Conservation (phyloP, 495 filamentous ascomycete species). For the Xylaria intraflava region DNA sequence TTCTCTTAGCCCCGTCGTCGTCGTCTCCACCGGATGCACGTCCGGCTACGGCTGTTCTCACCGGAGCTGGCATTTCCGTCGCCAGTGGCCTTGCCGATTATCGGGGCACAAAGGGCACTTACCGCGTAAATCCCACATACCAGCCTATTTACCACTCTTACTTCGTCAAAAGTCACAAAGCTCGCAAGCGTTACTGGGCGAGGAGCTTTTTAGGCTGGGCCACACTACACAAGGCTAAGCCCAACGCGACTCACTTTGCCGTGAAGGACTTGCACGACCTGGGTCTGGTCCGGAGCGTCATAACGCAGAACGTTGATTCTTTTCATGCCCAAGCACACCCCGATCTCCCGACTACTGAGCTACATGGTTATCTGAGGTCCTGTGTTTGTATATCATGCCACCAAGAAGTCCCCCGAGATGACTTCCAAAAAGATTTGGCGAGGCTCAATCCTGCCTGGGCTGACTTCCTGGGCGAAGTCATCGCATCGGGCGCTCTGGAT, state of each 20-base stretch:
- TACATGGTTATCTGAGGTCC: conserved; percentile 83
- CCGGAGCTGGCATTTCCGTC: conserved; percentile 90
- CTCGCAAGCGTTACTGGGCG: conserved; percentile 93
- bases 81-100: conserved; percentile 92
- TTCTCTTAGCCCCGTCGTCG: conserved; percentile 47
- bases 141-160: conserved; percentile 91
- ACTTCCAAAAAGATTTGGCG: conserved; percentile 71
- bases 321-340: conserved; percentile 80
- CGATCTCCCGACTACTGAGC: conserved; percentile 64
- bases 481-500: conserved; percentile 65
- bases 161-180: conserved; percentile 74
- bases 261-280: conserved; percentile 61
- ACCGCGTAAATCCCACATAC: conserved; percentile 81
- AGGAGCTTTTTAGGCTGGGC: conserved; percentile 91
- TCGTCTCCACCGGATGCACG: conserved; percentile 40
- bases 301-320: conserved; percentile 97
- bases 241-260: conserved; percentile 75
- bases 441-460: conserved; percentile 82
- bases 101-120: conserved; percentile 82
- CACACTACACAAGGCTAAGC: conserved; percentile 64
- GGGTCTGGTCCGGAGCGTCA: conserved; percentile 65
- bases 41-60: conserved; percentile 59
- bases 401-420: conserved; percentile 56
- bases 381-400: conserved; percentile 76
- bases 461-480: conserved; percentile 61